phyloP scores from a whole-genome alignment of 139 green algal genomes.

The Ettlia oleoabundans region DNA sequence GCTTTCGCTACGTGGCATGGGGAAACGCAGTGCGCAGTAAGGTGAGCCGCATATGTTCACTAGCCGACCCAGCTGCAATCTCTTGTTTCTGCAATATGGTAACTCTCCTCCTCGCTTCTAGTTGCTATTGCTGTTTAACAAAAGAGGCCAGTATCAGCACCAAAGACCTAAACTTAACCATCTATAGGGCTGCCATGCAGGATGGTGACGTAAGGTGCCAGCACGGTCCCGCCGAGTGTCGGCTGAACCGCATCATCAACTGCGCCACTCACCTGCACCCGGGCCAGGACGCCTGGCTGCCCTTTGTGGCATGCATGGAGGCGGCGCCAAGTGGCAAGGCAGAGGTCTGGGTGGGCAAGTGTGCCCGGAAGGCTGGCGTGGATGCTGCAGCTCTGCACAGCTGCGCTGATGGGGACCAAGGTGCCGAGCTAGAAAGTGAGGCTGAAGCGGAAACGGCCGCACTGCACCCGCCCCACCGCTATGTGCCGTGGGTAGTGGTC shows the following conservation, averaged over 20 bases:
- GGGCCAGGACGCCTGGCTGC: slow-evolving; percentile 24
- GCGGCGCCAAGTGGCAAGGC: neutral
- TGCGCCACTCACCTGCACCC: slow-evolving; percentile 31
- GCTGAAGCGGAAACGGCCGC: slow-evolving; percentile 35
- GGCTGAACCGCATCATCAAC: slow-evolving; percentile 44
- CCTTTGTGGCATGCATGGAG: slow-evolving; percentile 43
- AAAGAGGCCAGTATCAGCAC: too few species aligned
- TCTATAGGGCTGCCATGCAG: slow-evolving; percentile 7
- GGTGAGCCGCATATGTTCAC: neutral
- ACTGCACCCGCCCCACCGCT: slow-evolving; percentile 39
- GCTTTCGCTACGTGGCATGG: slow-evolving; percentile 12
- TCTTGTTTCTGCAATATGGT: too few species aligned
- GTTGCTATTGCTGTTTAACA: too few species aligned
- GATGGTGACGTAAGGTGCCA: slow-evolving; percentile 30
- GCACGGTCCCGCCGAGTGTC: slow-evolving; percentile 46
- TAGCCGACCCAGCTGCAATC: too few species aligned
- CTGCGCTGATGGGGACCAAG: slow-evolving; percentile 33
- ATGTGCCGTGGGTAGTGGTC: slow-evolving; percentile 49
- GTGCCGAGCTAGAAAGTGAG: slow-evolving; percentile 30
- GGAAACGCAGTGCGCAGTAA: neutral
- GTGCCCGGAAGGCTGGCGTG: slow-evolving; percentile 29
- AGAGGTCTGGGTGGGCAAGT: slow-evolving; percentile 18
- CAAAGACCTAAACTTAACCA: too few species aligned
- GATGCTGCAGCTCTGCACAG: slow-evolving; percentile 13
- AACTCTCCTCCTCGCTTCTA: too few species aligned